Conservation (phyloP, 139 green algal genomes). For the Chlorella sp. region DNA sequence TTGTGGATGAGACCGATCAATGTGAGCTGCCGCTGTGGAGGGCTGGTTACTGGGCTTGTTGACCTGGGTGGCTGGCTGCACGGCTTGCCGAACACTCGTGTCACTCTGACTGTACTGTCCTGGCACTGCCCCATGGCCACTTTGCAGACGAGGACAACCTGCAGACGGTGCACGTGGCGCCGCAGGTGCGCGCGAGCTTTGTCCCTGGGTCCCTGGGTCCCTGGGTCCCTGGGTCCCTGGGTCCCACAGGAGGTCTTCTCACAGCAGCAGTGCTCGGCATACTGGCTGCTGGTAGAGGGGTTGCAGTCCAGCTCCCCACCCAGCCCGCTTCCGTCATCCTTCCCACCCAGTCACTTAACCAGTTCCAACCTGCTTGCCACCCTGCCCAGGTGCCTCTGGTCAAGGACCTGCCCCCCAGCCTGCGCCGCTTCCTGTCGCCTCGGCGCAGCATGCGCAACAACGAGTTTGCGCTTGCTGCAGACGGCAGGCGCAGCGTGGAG, state of each 20-base stretch:
- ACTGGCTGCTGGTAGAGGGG: not conserved
- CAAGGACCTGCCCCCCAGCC: constrained; percentile 21
- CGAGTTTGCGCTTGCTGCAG: not conserved
- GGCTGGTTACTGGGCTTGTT: no score
- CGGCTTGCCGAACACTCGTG: no score
- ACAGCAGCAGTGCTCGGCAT: no score
- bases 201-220: no score
- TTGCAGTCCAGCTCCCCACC: not conserved
- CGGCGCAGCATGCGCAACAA: constrained; percentile 4
- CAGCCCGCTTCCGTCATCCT: not conserved
- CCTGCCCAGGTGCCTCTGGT: constrained; percentile 1
- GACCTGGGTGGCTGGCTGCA: no score
- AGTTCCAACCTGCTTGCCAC: no score
- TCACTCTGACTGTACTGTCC: no score
- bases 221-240: not conserved
- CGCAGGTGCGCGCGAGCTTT: constrained; percentile 1
- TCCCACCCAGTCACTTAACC: not conserved
- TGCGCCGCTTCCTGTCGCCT: constrained; percentile 24
- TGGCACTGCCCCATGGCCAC: no score
- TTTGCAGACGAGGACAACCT: constrained; percentile 13
- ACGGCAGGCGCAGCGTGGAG: not conserved
- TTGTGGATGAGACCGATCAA: constrained; percentile 24
- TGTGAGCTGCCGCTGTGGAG: not conserved
- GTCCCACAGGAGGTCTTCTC: not conserved
- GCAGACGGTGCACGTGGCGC: constrained; percentile 16